phyloP scores from a whole-genome alignment of 305 asterid genomes.

The Nicotiana rustica region DNA sequence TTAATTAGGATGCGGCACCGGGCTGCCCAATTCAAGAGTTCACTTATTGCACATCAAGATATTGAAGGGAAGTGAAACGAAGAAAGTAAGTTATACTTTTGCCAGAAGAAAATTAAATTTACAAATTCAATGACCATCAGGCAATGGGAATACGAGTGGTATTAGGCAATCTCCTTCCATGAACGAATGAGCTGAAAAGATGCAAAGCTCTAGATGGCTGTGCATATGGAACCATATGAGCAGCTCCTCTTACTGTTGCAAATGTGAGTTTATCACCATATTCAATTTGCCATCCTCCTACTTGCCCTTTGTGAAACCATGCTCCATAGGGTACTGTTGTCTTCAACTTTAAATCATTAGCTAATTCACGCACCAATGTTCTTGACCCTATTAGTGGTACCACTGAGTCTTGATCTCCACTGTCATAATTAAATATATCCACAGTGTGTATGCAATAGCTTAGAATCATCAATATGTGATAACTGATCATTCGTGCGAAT shows the following conservation, averaged over 20 bases:
- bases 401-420: constrained; percentile 96
- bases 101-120: background rate
- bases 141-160: constrained; percentile 34
- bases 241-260: constrained; percentile 86
- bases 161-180: constrained; percentile 61
- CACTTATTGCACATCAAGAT: background rate
- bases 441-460: background rate
- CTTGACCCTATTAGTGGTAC: constrained; percentile 80
- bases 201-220: constrained; percentile 80
- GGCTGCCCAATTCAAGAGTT: background rate
- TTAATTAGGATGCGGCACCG: too few species aligned
- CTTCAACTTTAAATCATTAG: constrained; percentile 59
- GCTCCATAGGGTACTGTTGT: constrained; percentile 63
- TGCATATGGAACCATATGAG: constrained; percentile 84
- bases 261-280: constrained; percentile 67
- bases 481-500: background rate
- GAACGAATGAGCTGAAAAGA: constrained; percentile 65
- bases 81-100: background rate
- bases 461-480: background rate
- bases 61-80: background rate
- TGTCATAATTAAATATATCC: constrained; percentile 21
- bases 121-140: constrained; percentile 4
- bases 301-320: constrained; percentile 82
- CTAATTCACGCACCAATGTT: constrained; percentile 60
- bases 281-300: constrained; percentile 78